These are phyloP conservation scores for Komagataea norvegica DNA, from an alignment of 1,139 yeast species.

Conservation along the genomic window DNA sequence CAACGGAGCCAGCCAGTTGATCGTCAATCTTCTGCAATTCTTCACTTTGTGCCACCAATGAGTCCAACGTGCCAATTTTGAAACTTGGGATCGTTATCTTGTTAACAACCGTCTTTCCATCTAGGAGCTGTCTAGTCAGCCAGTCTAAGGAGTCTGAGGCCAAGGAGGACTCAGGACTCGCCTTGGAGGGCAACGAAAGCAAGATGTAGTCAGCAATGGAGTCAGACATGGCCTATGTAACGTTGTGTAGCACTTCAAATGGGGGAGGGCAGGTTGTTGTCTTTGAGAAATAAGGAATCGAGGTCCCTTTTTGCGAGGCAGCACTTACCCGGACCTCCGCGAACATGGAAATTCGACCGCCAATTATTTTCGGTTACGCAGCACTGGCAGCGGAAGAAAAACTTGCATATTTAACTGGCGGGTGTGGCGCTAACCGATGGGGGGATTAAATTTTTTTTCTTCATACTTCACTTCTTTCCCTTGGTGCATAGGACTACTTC, in stretches of 20 bases:
- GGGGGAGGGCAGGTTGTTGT: too few relatives aligned
- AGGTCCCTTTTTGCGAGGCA: not conserved
- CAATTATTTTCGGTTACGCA: slow-evolving; percentile 1
- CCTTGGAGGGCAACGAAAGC: slow-evolving; percentile 44
- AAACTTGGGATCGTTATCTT: slow-evolving; percentile 71
- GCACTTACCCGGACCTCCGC: not conserved
- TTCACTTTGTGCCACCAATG: slow-evolving; percentile 85
- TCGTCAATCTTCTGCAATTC: slow-evolving; percentile 77
- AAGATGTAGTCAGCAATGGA: slow-evolving; percentile 28
- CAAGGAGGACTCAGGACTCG: slow-evolving; percentile 42
- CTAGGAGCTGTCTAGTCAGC: slow-evolving; percentile 32
- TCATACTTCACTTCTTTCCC: not conserved
- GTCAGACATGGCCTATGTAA: slow-evolving; percentile 22
- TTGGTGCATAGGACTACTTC: not conserved
- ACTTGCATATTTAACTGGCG: too few relatives aligned
- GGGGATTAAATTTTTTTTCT: slow-evolving; percentile 9
- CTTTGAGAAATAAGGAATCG: not conserved
- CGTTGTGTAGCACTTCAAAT: too few relatives aligned
- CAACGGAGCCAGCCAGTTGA: slow-evolving; percentile 63
- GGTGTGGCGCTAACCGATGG: slow-evolving; percentile 10
- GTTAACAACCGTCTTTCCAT: slow-evolving; percentile 32
- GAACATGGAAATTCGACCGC: not conserved
- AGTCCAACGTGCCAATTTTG: slow-evolving; percentile 92
- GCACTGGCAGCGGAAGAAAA: too few relatives aligned
- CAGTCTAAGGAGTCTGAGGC: slow-evolving; percentile 34